Evolutionary conservation across 345 rosid species (phyloP).

Genomic region (Hibiscus tridactylites): DNA sequence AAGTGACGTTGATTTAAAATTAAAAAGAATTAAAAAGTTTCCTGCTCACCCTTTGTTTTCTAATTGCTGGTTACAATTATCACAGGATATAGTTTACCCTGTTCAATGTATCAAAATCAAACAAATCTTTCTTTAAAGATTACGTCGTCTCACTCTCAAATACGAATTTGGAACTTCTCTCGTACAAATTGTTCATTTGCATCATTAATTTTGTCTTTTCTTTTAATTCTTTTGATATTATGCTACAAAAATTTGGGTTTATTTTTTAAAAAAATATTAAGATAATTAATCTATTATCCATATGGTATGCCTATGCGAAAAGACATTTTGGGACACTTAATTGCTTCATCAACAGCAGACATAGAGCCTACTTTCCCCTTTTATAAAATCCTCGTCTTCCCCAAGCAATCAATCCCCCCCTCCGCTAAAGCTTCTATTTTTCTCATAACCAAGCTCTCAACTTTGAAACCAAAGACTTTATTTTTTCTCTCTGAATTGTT

Average conservation of each 20-base stretch:
- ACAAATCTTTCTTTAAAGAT: slow-evolving; percentile 1
- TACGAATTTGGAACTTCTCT: not conserved
- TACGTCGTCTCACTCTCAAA: not conserved
- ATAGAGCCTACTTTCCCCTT: slow-evolving; percentile 25
- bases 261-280: not conserved
- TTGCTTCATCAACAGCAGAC: slow-evolving; percentile 12
- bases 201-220: not conserved
- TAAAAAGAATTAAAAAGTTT: not conserved
- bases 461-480: not conserved
- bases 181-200: not conserved
- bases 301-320: not conserved
- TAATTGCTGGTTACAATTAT: not conserved
- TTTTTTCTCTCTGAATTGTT: not conserved
- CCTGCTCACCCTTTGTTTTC: not conserved
- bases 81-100: not conserved
- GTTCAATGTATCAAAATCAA: slow-evolving; percentile 8
- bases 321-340: not conserved
- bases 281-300: not conserved
- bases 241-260: not conserved
- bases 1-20: not conserved
- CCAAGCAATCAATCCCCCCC: slow-evolving; percentile 15
- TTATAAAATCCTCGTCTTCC: slow-evolving; percentile 35
- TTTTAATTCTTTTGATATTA: not conserved
- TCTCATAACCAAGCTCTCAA: not conserved
- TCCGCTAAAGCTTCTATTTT: not conserved